Evolutionary conservation across 2,329 filamentous ascomycete genomes (phyloP).

Genomic region (Sclerotinia subarctica): DNA sequence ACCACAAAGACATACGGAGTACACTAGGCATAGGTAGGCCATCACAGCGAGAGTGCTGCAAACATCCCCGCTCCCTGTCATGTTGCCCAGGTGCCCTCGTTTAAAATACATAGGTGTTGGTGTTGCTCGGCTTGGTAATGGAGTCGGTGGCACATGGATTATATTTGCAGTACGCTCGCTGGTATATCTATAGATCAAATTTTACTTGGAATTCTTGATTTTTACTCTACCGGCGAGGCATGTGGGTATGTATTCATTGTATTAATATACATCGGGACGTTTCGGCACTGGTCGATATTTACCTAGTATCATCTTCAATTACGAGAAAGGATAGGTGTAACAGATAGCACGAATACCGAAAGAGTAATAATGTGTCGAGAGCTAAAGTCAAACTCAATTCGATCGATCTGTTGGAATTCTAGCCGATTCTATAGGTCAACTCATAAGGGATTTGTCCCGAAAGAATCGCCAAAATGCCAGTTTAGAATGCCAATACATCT

Average conservation of each 20-base stretch:
- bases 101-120: not conserved
- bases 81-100: not conserved
- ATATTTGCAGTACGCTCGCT: not conserved
- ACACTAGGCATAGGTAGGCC: not conserved
- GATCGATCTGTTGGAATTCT: not conserved
- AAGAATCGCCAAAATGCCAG: not conserved
- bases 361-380: not conserved
- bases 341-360: not conserved
- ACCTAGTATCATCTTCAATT: too few relatives aligned
- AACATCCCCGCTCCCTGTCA: conserved; percentile 3
- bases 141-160: not conserved
- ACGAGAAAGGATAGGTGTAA: not conserved
- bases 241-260: not conserved
- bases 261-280: not conserved
- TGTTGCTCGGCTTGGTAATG: not conserved
- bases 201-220: not conserved
- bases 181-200: not conserved
- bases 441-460: not conserved
- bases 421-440: not conserved
- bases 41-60: not conserved
- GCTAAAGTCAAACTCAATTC: not conserved
- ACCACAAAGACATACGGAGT: conserved; percentile 1
- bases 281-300: not conserved
- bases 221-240: not conserved
- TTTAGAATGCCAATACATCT: conserved; percentile 4